These are phyloP conservation scores for Liquidambar formosana DNA, from an alignment of 164 flowering plant genomes.

Conservation along the genomic window DNA sequence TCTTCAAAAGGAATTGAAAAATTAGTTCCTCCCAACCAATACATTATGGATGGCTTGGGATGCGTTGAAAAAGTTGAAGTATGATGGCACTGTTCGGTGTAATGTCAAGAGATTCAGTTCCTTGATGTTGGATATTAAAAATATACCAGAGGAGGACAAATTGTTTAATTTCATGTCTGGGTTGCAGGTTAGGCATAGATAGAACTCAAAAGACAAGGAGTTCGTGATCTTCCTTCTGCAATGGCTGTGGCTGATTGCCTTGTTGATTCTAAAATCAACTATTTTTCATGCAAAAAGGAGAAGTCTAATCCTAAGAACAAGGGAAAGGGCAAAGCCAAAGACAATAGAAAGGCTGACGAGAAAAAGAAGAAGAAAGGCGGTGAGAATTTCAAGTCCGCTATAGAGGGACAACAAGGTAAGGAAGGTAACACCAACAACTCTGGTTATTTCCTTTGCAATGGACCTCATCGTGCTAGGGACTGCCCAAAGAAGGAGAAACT, in stretches of 20 bases:
- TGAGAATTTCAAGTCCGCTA: no score
- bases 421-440: neutral
- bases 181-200: neutral
- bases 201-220: neutral
- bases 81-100: no score
- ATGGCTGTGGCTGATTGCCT: neutral
- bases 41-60: no score
- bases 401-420: no score
- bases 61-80: no score
- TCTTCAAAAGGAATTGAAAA: conserved; percentile 6
- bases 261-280: neutral
- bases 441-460: conserved; percentile 1
- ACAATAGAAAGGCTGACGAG: neutral
- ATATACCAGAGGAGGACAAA: conserved; percentile 7
- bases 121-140: conserved; percentile 7
- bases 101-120: conserved; percentile 10
- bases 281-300: neutral
- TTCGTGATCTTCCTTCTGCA: neutral
- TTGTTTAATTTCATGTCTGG: conserved; percentile 9
- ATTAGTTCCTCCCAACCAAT: conserved; percentile 8
- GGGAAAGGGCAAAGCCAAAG: neutral
- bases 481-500: conserved; percentile 8
- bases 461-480: neutral
- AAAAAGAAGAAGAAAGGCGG: neutral
- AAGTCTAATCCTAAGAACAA: neutral